These are phyloP conservation scores for Cytospora paraplurivora DNA, from an alignment of 2,329 filamentous ascomycete genomes.

Conservation along the genomic window DNA sequence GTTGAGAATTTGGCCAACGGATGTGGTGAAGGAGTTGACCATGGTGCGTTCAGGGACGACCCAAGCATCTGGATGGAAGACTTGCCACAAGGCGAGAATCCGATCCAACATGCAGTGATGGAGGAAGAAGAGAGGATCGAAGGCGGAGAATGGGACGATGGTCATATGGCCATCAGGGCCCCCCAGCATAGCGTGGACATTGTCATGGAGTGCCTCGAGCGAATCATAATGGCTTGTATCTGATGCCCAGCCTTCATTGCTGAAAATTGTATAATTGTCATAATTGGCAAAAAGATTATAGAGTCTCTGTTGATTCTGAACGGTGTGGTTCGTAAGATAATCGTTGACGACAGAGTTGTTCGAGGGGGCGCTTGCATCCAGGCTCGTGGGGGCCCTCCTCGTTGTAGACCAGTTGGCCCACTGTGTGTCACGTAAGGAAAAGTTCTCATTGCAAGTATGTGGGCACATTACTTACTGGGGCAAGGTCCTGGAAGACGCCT, in stretches of 20 bases:
- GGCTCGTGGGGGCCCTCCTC: constrained; percentile 54
- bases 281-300: constrained; percentile 70
- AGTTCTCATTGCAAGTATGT: constrained; percentile 18
- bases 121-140: constrained; percentile 78
- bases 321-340: constrained; percentile 54
- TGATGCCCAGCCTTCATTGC: constrained; percentile 66
- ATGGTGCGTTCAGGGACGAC: constrained; percentile 57
- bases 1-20: constrained; percentile 56
- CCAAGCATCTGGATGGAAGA: constrained; percentile 68
- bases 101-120: constrained; percentile 79
- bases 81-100: constrained; percentile 76
- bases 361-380: constrained; percentile 50
- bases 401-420: constrained; percentile 63
- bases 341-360: constrained; percentile 59
- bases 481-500: constrained; percentile 56
- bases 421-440: constrained; percentile 38
- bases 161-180: constrained; percentile 66
- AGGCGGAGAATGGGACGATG: constrained; percentile 71
- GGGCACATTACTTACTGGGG: constrained; percentile 53
- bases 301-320: constrained; percentile 62
- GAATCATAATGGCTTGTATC: constrained; percentile 59
- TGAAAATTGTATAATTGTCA: constrained; percentile 67
- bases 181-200: constrained; percentile 62
- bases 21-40: constrained; percentile 63
- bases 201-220: constrained; percentile 65